phyloP scores from a whole-genome alignment of 2,329 filamentous ascomycete species.

The Colletotrichum noveboracense region DNA sequence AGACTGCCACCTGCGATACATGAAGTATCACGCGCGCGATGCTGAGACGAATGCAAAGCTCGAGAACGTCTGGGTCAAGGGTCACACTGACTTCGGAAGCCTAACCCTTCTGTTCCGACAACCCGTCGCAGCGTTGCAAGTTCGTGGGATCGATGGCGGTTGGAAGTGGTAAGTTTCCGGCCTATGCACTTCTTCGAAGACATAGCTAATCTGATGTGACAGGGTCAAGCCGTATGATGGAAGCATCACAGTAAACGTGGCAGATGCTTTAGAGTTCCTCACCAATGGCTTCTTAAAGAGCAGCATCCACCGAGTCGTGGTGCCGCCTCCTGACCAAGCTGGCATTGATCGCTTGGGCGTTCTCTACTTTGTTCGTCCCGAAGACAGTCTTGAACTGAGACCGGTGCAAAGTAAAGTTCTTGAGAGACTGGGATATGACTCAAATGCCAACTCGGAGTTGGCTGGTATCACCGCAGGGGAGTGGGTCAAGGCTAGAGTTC shows the following conservation, averaged over 20 bases:
- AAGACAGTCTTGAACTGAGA: slow-evolving; percentile 35
- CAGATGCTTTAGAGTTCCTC: slow-evolving; percentile 53
- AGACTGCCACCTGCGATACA: slow-evolving; percentile 64
- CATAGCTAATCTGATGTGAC: too few relatives aligned
- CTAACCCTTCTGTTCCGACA: slow-evolving; percentile 64
- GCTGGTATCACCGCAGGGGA: slow-evolving; percentile 38
- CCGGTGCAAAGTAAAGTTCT: slow-evolving; percentile 36
- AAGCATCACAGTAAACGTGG: slow-evolving; percentile 58
- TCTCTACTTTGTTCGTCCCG: slow-evolving; percentile 43
- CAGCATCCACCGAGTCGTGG: slow-evolving; percentile 48
- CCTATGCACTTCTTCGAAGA: too few relatives aligned
- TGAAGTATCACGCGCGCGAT: slow-evolving; percentile 59
- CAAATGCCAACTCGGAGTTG: slow-evolving; percentile 26
- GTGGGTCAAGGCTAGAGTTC: slow-evolving; percentile 39
- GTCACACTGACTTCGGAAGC: slow-evolving; percentile 61
- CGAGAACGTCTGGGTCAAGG: slow-evolving; percentile 39
- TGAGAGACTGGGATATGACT: slow-evolving; percentile 33
- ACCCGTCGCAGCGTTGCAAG: slow-evolving; percentile 60
- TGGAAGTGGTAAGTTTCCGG: slow-evolving; percentile 46
- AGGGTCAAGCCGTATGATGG: slow-evolving; percentile 48
- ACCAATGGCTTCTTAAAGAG: slow-evolving; percentile 51
- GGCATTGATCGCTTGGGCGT: slow-evolving; percentile 53
- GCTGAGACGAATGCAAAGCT: slow-evolving; percentile 45
- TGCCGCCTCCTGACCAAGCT: slow-evolving; percentile 47
- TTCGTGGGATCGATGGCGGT: slow-evolving; percentile 44